These are phyloP conservation scores for Dendrostoma leiphaemia DNA, from an alignment of 2,329 filamentous ascomycete species.

Conservation along the genomic window DNA sequence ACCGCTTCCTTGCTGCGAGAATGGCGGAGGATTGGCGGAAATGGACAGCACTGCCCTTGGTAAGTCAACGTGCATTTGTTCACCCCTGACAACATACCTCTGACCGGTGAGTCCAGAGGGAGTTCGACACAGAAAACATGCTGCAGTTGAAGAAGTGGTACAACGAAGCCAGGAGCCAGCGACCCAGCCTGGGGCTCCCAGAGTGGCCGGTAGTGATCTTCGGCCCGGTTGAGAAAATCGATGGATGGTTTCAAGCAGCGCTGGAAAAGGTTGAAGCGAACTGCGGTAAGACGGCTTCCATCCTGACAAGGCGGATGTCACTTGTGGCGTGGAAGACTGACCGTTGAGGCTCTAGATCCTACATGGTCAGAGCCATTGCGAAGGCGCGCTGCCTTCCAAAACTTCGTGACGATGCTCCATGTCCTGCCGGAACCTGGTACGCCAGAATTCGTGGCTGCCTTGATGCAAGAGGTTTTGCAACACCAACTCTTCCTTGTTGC, in stretches of 20 bases:
- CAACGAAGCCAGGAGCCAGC: not conserved
- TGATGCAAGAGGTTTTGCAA: too few species aligned
- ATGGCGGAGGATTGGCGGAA: not conserved
- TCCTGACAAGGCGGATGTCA: too few species aligned
- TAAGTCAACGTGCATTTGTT: too few species aligned
- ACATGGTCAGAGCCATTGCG: too few species aligned
- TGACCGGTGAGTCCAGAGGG: too few species aligned
- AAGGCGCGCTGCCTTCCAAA: not conserved
- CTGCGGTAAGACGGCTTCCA: too few species aligned
- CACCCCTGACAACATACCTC: not conserved
- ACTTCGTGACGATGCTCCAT: not conserved
- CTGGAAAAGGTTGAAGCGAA: too few species aligned
- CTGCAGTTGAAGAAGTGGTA: not conserved
- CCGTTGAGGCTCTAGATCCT: too few species aligned
- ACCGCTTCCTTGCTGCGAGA: too few species aligned
- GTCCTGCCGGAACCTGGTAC: not conserved
- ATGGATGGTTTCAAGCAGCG: not conserved
- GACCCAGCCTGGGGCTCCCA: not conserved
- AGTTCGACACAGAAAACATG: too few species aligned
- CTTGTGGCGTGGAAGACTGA: too few species aligned
- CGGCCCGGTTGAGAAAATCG: not conserved
- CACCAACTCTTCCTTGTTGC: too few species aligned
- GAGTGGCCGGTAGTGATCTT: slow-evolving; percentile 1
- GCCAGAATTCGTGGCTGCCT: not conserved
- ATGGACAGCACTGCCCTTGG: not conserved